These are phyloP conservation scores for Leishmania aethiopica DNA, from an alignment of 208 protist species.

Conservation along the genomic window DNA sequence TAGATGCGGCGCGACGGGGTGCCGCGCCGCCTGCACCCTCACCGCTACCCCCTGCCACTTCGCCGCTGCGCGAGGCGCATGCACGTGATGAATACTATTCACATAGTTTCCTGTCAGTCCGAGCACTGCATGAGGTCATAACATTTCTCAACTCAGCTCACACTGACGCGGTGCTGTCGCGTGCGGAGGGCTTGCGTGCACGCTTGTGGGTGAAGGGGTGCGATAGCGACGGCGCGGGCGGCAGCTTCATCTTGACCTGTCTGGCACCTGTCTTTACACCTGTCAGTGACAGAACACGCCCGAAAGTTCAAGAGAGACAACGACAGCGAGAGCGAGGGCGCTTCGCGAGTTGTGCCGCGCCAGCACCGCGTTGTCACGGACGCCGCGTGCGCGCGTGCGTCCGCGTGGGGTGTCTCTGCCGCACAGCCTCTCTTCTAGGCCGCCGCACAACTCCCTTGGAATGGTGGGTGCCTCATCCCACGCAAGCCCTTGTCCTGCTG, in stretches of 20 bases:
- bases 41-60: not conserved
- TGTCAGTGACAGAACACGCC: conserved; percentile 5
- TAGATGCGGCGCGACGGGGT: conserved; percentile 3
- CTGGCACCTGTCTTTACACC: conserved; percentile 8
- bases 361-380: no score
- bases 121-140: conserved; percentile 20
- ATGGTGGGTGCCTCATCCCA: no score
- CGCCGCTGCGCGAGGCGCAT: not conserved
- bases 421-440: no score
- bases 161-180: conserved; percentile 3
- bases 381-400: no score
- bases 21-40: not conserved
- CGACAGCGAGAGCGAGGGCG: no score
- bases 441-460: no score
- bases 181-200: not conserved
- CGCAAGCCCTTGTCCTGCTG: no score
- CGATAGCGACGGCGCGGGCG: not conserved
- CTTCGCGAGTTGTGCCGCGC: no score
- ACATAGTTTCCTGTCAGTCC: conserved; percentile 25
- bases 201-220: conserved; percentile 7
- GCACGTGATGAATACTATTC: conserved; percentile 23
- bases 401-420: no score
- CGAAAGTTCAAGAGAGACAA: conserved; percentile 5
- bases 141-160: conserved; percentile 12
- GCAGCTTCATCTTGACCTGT: conserved; percentile 4